Base-by-base conservation (phyloP, 495 filamentous ascomycete species). In the Bombardia bombarda region DNA sequence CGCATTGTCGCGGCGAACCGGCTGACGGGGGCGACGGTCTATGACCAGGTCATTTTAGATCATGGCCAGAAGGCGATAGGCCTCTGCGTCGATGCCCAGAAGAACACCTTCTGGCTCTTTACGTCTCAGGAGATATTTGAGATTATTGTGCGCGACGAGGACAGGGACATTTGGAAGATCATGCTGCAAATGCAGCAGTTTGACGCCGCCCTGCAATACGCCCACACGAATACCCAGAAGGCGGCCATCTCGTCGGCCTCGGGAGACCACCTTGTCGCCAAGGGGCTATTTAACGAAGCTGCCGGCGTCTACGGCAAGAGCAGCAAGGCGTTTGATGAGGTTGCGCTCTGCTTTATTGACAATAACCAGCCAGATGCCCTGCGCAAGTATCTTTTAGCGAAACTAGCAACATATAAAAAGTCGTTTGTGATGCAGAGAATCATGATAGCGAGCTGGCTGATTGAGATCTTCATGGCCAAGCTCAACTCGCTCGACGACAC, bases 401-500 rank as follows among this genome's bases (percentile, higher is more conserved):
- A 95, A 64, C 69, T 98, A 14, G 69, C 75, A 14, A 84, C 73
- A 18, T 81, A 89, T 56, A 95, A 87, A 64, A 93, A 88, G 61
- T 74, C 82, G 13, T 79, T 77, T 7, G 66, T 82, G 17, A 98
- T 96, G 93, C 92, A 98, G 64, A 68, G 92, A 40, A 80, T 84
- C 25, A 94, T 98, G 90, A 82, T 96, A 42, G 84, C 92, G 19
- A 88, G 82, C 53, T 98, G 92, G 92, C 77, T 98, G 38, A 72
- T 95, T 14, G 92, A 98, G 51, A 72, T 95, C 6, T 97, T 92
- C 62, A 98, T 98, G 92, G 84, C 87, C 3, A 96, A 95, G 63
- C 72, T 97, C 23, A 96, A 97, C 53, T 82, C 83, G 3, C 78
- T 98, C 0, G 93, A 97, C 56, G 92, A 98, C 59, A 87, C 86